Evolutionary conservation across 2,329 filamentous ascomycete species (phyloP), one percentile per base, ranked within the genome.

Genomic region (Fusarium sp.): DNA sequence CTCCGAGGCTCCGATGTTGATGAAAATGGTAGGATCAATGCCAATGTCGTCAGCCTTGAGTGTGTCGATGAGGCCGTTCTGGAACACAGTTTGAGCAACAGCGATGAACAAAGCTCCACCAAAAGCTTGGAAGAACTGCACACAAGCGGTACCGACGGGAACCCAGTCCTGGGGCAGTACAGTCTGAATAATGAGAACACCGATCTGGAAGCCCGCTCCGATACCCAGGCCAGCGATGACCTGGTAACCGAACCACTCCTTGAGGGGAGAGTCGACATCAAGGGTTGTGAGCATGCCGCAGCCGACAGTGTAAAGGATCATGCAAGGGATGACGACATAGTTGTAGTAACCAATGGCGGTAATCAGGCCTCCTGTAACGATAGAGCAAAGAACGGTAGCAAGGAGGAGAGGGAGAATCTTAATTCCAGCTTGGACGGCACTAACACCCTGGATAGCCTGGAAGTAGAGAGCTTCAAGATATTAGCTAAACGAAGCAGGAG

Each of bases 51-150:
- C 74, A 3, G 71, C 59, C n/a, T 74, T 66, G 5, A 93, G 79
- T 35, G 85, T 81, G 5, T 81, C 75, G 45, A 87, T 79, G 19
- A 92, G 79, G 0, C 84, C 86, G 71, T 91, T 91, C 65, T 87
- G 85, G 79, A 92, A 92, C 45, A 91, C 83, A 20, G 89, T 87
- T 75, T 92, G 88, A 0, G 86, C 86, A 11, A 91, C 86, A 7
- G 87, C 85, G 47, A 92, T 85, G 68, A 87, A 87, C 24, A 92
- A 78, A 3, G 90, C 88, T 5, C 89, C 89, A 40, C 89, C 89
- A 5, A 92, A 82, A 3, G 83, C 83, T 73, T 91, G 88, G 79
- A 87, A 88, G 78, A 92, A 90, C 35, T 84, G 81, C 2, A 87
- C 80, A 50, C 79, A 83, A 7, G 84, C 83, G 7, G 83, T 85